phyloP scores from a whole-genome alignment of 768 basidiomycete genomes.

The Mrakia blollopis region DNA sequence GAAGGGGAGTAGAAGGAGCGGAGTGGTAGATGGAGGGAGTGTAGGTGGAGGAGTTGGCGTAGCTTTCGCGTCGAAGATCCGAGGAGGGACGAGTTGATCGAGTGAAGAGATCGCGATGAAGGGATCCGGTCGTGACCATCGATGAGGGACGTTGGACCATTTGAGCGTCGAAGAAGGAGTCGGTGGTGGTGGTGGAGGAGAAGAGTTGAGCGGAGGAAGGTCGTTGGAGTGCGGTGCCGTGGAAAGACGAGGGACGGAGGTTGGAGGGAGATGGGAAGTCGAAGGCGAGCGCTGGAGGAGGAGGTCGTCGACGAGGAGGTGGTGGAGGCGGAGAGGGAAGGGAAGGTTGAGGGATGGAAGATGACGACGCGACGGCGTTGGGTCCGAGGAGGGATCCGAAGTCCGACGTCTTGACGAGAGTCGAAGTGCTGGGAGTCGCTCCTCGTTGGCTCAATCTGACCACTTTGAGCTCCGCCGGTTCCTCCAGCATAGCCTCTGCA shows the following conservation, averaged over 20 bases:
- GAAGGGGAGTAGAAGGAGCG: not conserved
- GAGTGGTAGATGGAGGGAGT: constrained; percentile 6
- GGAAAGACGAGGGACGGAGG: not conserved
- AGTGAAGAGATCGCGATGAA: not conserved
- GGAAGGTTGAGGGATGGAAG: not conserved
- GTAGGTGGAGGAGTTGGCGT: not conserved
- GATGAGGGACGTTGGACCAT: constrained; percentile 3
- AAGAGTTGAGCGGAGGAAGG: not conserved
- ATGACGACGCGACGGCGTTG: not conserved
- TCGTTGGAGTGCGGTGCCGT: not conserved
- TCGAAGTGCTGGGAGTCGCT: not conserved
- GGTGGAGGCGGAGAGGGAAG: not conserved
- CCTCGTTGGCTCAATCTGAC: not conserved
- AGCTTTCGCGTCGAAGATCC: not conserved
- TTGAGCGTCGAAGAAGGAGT: not conserved
- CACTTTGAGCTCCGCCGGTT: not conserved
- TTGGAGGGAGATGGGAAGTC: not conserved
- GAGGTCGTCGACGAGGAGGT: not conserved
- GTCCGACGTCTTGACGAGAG: not conserved
- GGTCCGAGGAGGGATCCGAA: not conserved
- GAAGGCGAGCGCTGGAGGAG: constrained; percentile 2
- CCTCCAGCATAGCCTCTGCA: not conserved
- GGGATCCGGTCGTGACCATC: not conserved
- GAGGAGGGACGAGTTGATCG: not conserved
- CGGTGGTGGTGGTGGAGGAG: not conserved